These are phyloP conservation scores for Casuarina glauca DNA, from an alignment of 306 rosid species.

Conservation along the genomic window DNA sequence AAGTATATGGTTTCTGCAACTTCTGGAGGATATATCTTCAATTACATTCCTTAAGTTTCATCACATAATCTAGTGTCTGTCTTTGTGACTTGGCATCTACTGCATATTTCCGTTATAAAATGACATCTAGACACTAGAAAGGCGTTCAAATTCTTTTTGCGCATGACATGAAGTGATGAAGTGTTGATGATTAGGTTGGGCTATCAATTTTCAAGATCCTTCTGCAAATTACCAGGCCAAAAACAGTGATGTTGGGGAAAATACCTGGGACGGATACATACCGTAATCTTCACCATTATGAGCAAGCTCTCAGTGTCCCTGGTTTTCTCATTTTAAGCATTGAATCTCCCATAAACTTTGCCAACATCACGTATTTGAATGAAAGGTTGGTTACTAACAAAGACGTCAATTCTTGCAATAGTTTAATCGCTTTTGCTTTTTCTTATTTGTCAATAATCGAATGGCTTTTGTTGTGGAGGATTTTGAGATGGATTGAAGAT, in stretches of 20 bases:
- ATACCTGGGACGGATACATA: slow-evolving; percentile 80
- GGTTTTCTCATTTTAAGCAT: slow-evolving; percentile 84
- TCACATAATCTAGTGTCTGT: no score
- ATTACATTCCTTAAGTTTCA: neutral
- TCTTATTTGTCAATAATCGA: neutral
- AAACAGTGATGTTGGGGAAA: slow-evolving; percentile 80
- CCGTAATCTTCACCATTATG: slow-evolving; percentile 75
- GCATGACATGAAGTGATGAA: slow-evolving; percentile 17
- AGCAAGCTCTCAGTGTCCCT: slow-evolving; percentile 61
- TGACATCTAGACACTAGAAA: no score
- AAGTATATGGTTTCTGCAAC: slow-evolving; percentile 27
- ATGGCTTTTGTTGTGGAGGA: slow-evolving; percentile 42
- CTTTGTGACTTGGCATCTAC: no score
- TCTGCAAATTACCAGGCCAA: slow-evolving; percentile 83
- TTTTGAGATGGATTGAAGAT: slow-evolving; percentile 86
- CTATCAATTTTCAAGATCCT: slow-evolving; percentile 76
- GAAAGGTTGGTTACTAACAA: slow-evolving; percentile 53
- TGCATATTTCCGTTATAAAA: no score
- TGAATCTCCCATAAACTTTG: slow-evolving; percentile 94
- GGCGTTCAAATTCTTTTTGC: neutral
- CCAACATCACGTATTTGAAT: slow-evolving; percentile 80
- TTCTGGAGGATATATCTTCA: neutral
- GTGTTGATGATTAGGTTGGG: slow-evolving; percentile 56
- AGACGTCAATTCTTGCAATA: neutral
- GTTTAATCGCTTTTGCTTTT: neutral